Evolutionary conservation across 108 stramenopile genomes (phyloP), one percentile per base, ranked within the genome.

Genomic region (Cylindrotheca fusiformis): DNA sequence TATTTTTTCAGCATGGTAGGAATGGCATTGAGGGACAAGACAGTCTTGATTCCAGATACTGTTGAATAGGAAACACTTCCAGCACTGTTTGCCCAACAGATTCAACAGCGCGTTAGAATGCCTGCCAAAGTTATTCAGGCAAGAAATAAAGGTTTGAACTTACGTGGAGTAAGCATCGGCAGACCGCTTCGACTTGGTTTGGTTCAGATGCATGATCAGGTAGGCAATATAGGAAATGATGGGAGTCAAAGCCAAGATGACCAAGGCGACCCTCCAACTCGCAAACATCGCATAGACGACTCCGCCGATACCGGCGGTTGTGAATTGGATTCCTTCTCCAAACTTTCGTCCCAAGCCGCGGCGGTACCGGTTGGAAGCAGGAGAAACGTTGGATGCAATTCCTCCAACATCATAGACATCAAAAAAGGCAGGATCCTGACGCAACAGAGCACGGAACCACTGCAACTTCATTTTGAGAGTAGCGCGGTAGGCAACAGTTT

Each of bases 151-250:
- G 53, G 30, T 17, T 55, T 74, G 14, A 79, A 18, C 17, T 68
- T 76, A 20, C 21, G 55, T 22, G 88, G 68, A 19, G 69, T 52
- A 5, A 90, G 71, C 27, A 66, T 0, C 80, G 82, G 1, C 97
- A 95, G 25, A 96, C 95, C 36, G 96, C 58, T 81, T 30, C 19
- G 72, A 25, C 26, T 80, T 29, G 21, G 61, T 52, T 52, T 1
- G 3, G n/a, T n/a, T n/a, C n/a, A n/a, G n/a, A n/a, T n/a, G n/a
- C n/a, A n/a, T n/a, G n/a, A n/a, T n/a, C n/a, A n/a, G n/a, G n/a
- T n/a, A n/a, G n/a, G n/a, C n/a, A n/a, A n/a, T n/a, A n/a, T n/a
- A n/a, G n/a, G n/a, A n/a, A n/a, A n/a, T 31, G 30, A 12, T 53
- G 32, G n/a, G n/a, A n/a, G n/a, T n/a, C n/a, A n/a, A n/a, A n/a